A percentile compares a stretch with the other conserved stretches of the same genome.
Evolutionary conservation across 768 basidiomycete species (phyloP).

Genomic region (Tephrocybe rancida): DNA sequence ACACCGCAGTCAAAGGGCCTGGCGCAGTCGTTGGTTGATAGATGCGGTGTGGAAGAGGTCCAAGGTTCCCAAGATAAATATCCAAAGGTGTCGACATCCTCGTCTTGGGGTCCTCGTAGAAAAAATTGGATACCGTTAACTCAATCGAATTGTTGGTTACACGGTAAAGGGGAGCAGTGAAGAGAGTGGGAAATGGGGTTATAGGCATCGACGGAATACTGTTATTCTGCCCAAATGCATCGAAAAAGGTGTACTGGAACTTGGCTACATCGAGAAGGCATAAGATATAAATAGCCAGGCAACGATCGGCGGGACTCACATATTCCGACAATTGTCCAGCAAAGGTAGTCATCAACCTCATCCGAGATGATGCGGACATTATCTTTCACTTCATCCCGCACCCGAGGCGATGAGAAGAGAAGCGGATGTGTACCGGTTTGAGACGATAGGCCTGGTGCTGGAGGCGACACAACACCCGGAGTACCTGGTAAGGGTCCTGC

Average conservation of each 20-base stretch:
- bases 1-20: conserved; percentile 65
- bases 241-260: conserved; percentile 94
- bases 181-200: conserved; percentile 88
- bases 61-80: conserved; percentile 88
- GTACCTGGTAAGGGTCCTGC: conserved; percentile 83
- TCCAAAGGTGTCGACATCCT: conserved; percentile 72
- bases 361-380: conserved; percentile 76
- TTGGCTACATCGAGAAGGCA: conserved; percentile 55
- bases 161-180: conserved; percentile 77
- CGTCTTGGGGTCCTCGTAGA: conserved; percentile 73
- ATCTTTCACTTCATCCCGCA: conserved; percentile 83
- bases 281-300: conserved; percentile 3
- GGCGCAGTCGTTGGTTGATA: conserved; percentile 70
- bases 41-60: conserved; percentile 77
- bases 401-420: conserved; percentile 76
- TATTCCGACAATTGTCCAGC: conserved; percentile 96
- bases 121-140: conserved; percentile 87
- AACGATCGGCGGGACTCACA: conserved; percentile 53
- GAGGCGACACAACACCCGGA: conserved; percentile 65
- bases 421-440: conserved; percentile 83
- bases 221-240: conserved; percentile 81
- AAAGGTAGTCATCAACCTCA: conserved; percentile 92
- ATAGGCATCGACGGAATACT: conserved; percentile 78
- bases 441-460: conserved; percentile 74
- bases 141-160: conserved; percentile 75